Percentiles rank a stretch among this genome's conserved stretches.
phyloP scores from a whole-genome alignment of 208 protist genomes.

The Trypanosoma conorhini region DNA sequence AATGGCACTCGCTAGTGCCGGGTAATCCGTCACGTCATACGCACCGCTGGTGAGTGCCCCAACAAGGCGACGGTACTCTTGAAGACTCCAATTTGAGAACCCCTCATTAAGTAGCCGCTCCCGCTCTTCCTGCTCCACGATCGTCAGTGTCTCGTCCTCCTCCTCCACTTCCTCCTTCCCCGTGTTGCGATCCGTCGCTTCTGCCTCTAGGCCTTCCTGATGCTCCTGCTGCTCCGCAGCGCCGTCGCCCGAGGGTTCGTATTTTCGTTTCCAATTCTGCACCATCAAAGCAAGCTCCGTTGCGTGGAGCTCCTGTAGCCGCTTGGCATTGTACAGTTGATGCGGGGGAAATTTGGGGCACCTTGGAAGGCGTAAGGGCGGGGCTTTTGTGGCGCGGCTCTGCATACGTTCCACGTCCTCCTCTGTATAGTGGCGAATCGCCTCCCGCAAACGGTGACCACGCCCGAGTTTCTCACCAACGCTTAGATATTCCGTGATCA shows the following conservation, averaged over 20 bases:
- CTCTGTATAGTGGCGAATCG: slow-evolving; percentile 57
- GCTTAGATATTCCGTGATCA: slow-evolving; percentile 74
- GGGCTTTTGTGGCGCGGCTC: slow-evolving; percentile 46
- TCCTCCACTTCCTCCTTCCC: slow-evolving; percentile 21
- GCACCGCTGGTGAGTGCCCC: slow-evolving; percentile 45
- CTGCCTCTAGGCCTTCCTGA: slow-evolving; percentile 14
- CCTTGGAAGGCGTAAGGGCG: slow-evolving; percentile 68
- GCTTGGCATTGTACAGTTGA: slow-evolving; percentile 84
- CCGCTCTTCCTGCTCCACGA: slow-evolving; percentile 80
- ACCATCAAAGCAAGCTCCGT: slow-evolving; percentile 79
- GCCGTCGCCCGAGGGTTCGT: slow-evolving; percentile 27
- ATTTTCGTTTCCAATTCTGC: slow-evolving; percentile 75
- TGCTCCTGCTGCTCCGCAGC: slow-evolving; percentile 4
- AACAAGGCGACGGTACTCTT: slow-evolving; percentile 66
- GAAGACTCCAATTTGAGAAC: slow-evolving; percentile 66
- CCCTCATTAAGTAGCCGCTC: slow-evolving; percentile 76
- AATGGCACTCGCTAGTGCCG: slow-evolving; percentile 35
- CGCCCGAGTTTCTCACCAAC: slow-evolving; percentile 82
- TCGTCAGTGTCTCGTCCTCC: slow-evolving; percentile 61
- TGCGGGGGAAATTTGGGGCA: slow-evolving; percentile 64
- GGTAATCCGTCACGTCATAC: slow-evolving; percentile 70
- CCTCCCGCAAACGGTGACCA: slow-evolving; percentile 77
- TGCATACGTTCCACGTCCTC: slow-evolving; percentile 68
- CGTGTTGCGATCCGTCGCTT: slow-evolving; percentile 15
- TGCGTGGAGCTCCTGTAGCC: slow-evolving; percentile 82